A percentile compares a stretch with the other conserved stretches of the same genome.
Evolutionary conservation across 116 monocot genomes (phyloP).

Genomic region (Phalaenopsis hybrid): DNA sequence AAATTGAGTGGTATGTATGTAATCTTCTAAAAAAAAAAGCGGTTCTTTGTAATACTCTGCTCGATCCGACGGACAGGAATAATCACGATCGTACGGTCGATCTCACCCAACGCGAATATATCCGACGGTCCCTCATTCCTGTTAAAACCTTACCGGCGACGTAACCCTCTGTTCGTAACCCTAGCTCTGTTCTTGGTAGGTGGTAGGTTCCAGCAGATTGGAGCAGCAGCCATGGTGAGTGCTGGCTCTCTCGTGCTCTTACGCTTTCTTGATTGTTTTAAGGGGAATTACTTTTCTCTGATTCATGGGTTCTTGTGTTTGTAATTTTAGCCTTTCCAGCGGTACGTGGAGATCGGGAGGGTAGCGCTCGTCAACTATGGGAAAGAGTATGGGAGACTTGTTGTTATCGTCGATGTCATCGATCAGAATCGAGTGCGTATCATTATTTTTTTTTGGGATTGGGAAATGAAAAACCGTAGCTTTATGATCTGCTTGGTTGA

Average conservation of each 20-base stretch:
- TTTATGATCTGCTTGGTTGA: no score
- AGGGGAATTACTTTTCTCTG: background rate
- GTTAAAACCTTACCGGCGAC: background rate
- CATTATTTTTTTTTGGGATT: background rate
- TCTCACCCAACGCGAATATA: no score
- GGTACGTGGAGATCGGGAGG: slow-evolving; percentile 58
- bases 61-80: no score
- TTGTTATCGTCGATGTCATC: slow-evolving; percentile 49
- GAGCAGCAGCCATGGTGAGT: background rate
- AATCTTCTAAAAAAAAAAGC: no score
- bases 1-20: no score
- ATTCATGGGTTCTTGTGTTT: background rate
- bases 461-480: background rate
- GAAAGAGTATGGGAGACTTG: slow-evolving; percentile 61
- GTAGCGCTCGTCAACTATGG: slow-evolving; percentile 68
- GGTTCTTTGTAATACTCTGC: no score
- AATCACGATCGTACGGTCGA: no score
- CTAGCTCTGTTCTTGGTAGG: background rate
- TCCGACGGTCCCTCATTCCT: no score
- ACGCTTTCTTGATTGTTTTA: background rate
- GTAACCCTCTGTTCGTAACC: background rate
- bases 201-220: background rate
- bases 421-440: slow-evolving; percentile 49
- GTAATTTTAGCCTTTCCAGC: slow-evolving; percentile 37
- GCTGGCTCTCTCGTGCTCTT: background rate